phyloP scores from a whole-genome alignment of 768 basidiomycete genomes.

The Lactifluus pinguis region DNA sequence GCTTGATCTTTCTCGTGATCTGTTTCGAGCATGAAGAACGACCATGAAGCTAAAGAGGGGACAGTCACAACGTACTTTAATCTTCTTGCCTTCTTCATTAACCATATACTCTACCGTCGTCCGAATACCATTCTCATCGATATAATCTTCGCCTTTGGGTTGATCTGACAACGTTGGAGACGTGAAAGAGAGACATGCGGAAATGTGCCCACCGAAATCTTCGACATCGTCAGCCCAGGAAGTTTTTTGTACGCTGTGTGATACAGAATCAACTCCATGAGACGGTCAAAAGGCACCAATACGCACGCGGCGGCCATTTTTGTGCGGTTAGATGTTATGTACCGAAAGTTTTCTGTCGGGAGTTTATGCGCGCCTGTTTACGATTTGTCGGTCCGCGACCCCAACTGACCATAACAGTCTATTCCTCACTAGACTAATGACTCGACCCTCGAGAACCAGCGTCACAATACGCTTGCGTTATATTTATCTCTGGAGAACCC shows the following conservation, averaged over 20 bases:
- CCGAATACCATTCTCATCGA: constrained; percentile 65
- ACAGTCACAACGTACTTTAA: constrained; percentile 59
- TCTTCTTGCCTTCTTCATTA: constrained; percentile 90
- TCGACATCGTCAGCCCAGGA: constrained; percentile 37
- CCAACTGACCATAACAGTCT: no score
- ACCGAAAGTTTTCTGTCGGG: neutral
- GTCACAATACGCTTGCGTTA: neutral
- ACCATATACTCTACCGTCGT: constrained; percentile 24
- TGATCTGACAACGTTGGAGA: constrained; percentile 28
- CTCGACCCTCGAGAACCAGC: no score
- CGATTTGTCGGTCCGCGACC: no score
- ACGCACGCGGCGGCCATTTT: constrained; percentile 7
- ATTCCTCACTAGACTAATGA: no score
- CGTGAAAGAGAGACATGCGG: neutral
- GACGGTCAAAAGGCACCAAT: neutral
- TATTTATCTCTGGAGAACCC: neutral
- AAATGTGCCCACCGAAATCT: constrained; percentile 24
- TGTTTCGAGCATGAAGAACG: constrained; percentile 24
- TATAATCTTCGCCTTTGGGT: constrained; percentile 56
- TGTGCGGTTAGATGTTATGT: no score
- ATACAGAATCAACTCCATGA: neutral
- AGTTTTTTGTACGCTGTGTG: constrained; percentile 27
- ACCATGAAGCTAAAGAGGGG: neutral
- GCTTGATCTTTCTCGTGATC: constrained; percentile 82
- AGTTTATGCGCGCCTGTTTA: no score